These are phyloP conservation scores for Aspergillus latus DNA, from an alignment of 2,329 filamentous ascomycete genomes.

Conservation along the genomic window DNA sequence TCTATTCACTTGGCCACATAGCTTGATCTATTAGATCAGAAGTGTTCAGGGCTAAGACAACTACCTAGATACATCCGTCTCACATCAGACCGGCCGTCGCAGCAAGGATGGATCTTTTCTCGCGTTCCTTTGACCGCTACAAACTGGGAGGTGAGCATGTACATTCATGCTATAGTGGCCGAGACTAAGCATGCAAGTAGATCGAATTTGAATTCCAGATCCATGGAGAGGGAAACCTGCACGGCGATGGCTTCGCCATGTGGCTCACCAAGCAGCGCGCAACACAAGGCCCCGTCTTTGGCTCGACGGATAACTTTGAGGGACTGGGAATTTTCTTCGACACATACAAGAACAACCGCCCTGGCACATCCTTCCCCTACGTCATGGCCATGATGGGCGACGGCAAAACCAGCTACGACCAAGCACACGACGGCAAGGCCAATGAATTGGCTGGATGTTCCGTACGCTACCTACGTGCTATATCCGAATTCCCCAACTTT, in stretches of 20 bases:
- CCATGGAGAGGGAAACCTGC: conserved; percentile 81
- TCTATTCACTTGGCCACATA: not conserved
- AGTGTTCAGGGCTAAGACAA: conserved; percentile 14
- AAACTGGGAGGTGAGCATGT: conserved; percentile 78
- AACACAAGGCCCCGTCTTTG: conserved; percentile 79
- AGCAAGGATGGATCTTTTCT: conserved; percentile 91
- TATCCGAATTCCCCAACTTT: not conserved
- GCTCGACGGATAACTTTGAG: conserved; percentile 83
- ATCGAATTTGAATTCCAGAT: conserved; percentile 96
- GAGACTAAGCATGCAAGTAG: conserved; percentile 34
- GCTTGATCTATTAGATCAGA: not conserved
- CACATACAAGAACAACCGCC: conserved; percentile 99
- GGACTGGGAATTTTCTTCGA: conserved; percentile 95
- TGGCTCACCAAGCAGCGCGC: conserved; percentile 96
- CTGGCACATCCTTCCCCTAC: conserved; percentile 92
- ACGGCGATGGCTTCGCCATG: conserved; percentile 95
- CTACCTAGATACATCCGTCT: conserved; percentile 78
- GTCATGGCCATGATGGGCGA: conserved; percentile 99
- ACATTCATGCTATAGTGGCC: not conserved
- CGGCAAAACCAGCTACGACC: conserved; percentile 84
- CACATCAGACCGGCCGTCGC: conserved; percentile 84
- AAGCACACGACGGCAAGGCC: conserved; percentile 88
- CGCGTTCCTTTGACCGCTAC: conserved; percentile 92
- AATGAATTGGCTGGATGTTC: conserved; percentile 94
- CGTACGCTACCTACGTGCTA: conserved; percentile 41